Evolutionary conservation across 345 rosid species (phyloP).

Genomic region (Eutrema yunnanense): DNA sequence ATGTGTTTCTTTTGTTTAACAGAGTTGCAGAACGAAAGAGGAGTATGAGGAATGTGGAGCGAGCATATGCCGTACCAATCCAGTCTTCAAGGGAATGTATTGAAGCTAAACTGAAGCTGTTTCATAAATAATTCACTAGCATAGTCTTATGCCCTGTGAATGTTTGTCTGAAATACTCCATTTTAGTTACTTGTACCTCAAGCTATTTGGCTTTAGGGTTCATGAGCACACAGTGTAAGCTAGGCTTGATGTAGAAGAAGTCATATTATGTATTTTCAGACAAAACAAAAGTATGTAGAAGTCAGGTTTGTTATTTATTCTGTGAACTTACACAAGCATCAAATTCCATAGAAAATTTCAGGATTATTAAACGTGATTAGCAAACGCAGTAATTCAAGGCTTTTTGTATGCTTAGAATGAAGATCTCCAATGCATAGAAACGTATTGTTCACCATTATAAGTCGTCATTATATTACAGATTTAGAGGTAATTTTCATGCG

Average conservation of each 20-base stretch:
- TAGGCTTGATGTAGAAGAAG: constrained; percentile 1
- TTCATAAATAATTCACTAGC: background rate
- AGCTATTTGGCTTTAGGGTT: background rate
- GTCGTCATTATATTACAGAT: too few relatives aligned
- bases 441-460: too few relatives aligned
- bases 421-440: background rate
- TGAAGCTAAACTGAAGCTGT: constrained; percentile 24
- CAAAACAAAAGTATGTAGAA: background rate
- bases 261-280: background rate
- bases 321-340: background rate
- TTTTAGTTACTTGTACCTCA: background rate
- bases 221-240: background rate
- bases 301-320: background rate
- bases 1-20: constrained; percentile 8
- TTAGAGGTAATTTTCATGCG: too few relatives aligned
- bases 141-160: background rate
- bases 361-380: background rate
- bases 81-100: constrained; percentile 99
- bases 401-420: background rate
- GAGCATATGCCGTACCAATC: constrained; percentile 97
- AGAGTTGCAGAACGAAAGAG: constrained; percentile 97
- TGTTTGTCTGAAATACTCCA: constrained; percentile 10
- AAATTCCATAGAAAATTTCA: background rate
- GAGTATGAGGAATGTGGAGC: constrained; percentile 98
- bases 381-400: too few relatives aligned